A percentile compares a stretch with the other conserved stretches of the same genome.
Conservation (phyloP, 345 rosid genomes). For the Barbarea vulgaris region DNA sequence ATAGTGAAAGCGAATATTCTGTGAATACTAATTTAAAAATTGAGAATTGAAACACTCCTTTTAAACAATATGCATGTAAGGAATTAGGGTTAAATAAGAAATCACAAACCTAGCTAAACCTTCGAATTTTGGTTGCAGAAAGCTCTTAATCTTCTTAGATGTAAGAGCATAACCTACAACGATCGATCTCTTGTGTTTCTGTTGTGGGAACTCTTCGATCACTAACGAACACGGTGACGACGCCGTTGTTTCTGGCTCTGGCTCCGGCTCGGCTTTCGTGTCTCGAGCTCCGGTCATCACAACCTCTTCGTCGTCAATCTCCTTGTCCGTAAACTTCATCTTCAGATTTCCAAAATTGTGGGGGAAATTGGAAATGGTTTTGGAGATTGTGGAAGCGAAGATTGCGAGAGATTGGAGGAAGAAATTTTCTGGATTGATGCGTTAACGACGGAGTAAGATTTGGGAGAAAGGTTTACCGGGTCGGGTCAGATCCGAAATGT, state of each 20-base stretch:
- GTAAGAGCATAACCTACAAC: slow-evolving; percentile 16
- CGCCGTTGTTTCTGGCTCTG: background rate
- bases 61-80: background rate
- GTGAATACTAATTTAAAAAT: background rate
- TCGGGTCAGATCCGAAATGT: too few relatives aligned
- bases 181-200: background rate
- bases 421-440: slow-evolving; percentile 8
- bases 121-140: slow-evolving; percentile 10
- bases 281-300: background rate
- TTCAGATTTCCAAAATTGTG: background rate
- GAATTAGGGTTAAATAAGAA: background rate
- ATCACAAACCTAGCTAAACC: slow-evolving; percentile 23
- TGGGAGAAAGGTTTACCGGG: too few relatives aligned
- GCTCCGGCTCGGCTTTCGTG: background rate
- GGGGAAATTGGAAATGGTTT: background rate
- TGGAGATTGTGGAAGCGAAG: background rate
- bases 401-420: slow-evolving; percentile 7
- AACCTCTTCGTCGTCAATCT: background rate
- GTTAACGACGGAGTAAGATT: background rate
- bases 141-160: slow-evolving; percentile 14
- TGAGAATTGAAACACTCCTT: background rate
- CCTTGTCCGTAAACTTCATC: slow-evolving; percentile 3
- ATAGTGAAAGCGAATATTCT: slow-evolving; percentile 10
- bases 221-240: slow-evolving; percentile 1
- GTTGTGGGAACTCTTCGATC: background rate